Evolutionary conservation across 225 moss, liverwort and hornwort genomes (phyloP), one percentile per base, ranked within the genome.

Genomic region (Sphagnum tenellum): DNA sequence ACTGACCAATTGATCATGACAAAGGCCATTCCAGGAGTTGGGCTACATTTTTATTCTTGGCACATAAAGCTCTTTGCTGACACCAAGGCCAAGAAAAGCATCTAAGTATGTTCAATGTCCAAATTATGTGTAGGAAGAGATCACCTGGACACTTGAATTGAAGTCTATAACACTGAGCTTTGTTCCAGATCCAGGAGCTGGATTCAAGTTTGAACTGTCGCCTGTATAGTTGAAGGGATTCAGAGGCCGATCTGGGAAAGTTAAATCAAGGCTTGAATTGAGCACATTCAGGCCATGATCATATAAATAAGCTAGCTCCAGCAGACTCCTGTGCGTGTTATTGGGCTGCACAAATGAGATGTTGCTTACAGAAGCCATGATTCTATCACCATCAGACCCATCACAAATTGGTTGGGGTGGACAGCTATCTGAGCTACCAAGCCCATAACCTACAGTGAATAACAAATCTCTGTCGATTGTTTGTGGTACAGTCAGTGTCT

Each of bases 391-490:
- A 1, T 64, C 0, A 2, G 75, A 80, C 4, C 80, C 80, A 10
- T 12, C 3, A 56, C 84, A 84, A 0, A 66, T 50, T 44, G 72
- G 45, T 3, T 46, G 70, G 8, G 84, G 84, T 45, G 13, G 64
- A 11, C 84, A 84, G 29, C 75, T 84, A 64, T 54, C 75, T 1
- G 48, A 47, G 9, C 73, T 71, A 49, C 29, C 84, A 63, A 84
- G 64, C 47, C 70, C 77, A 46, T 73, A 84, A 14, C 84, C 77
- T 4, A 84, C 80, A 10, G 80, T 80, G 66, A 77, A 77, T 7
- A 84, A 56, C 0, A 77, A 49, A 12, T 73, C 1, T 2, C 66
- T 77, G 73, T 80, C 69, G 48, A 84, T 74, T 13, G 10, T 10
- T 50, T 80, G 73, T 4, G 84, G 84, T 5, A 84, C 75, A 63